Evolutionary conservation across 257 asterid genomes (phyloP).

Genomic region (Sherardia arvensis): DNA sequence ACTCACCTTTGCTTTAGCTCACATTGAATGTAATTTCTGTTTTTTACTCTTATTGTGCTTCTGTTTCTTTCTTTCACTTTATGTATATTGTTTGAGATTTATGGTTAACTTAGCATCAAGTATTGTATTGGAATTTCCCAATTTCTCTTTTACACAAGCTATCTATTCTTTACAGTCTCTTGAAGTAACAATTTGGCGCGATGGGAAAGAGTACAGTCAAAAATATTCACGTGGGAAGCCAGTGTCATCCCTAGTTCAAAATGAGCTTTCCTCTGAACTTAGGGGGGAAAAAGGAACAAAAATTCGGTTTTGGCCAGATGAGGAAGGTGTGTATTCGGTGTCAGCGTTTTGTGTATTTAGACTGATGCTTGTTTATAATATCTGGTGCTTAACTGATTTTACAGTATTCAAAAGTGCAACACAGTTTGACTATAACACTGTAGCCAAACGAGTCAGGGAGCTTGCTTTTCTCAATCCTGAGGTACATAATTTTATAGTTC

Average conservation of each 20-base stretch:
- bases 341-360: neutral
- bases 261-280: conserved; percentile 52
- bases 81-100: neutral
- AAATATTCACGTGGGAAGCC: conserved; percentile 91
- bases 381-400: conserved; percentile 13
- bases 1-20: neutral
- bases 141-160: conserved; percentile 10
- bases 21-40: neutral
- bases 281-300: conserved; percentile 60
- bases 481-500: conserved; percentile 36
- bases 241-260: conserved; percentile 40
- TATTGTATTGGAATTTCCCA: neutral
- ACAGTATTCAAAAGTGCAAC: conserved; percentile 77
- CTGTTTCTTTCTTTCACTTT: neutral
- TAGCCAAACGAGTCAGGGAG: conserved; percentile 91
- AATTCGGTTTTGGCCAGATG: conserved; percentile 92
- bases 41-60: neutral
- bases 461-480: conserved; percentile 97
- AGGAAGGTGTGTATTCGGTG: conserved; percentile 46
- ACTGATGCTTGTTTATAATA: conserved; percentile 1
- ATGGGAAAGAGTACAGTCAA: conserved; percentile 78
- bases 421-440: conserved; percentile 76
- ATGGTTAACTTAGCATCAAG: neutral
- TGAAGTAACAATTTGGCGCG: conserved; percentile 91
- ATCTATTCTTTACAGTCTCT: conserved; percentile 39